These are phyloP conservation scores for Plasmodium gaboni DNA, from an alignment of 169 alveolate species.

Conservation along the genomic window DNA sequence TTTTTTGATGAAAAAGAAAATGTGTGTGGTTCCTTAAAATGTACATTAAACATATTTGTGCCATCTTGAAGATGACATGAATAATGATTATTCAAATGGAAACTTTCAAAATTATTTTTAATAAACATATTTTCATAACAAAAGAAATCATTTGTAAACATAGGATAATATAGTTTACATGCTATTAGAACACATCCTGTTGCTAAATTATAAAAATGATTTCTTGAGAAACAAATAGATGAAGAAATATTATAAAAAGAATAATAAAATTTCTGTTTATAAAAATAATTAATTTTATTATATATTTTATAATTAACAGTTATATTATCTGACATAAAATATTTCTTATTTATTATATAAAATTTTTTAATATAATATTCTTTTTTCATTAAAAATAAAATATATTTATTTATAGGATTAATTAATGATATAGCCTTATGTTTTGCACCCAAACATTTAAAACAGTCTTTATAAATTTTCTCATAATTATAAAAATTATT, in stretches of 20 bases:
- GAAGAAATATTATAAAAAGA: constrained; percentile 17
- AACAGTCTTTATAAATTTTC: constrained; percentile 18
- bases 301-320: constrained; percentile 28
- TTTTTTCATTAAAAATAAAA: constrained; percentile 42
- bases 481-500: constrained; percentile 46
- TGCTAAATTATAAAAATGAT: constrained; percentile 17
- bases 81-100: constrained; percentile 43
- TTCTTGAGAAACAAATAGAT: constrained; percentile 1
- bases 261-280: constrained; percentile 54
- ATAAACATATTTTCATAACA: constrained; percentile 23
- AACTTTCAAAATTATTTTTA: constrained; percentile 19
- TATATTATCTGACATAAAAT: neutral
- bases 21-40: neutral
- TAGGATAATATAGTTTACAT: constrained; percentile 59
- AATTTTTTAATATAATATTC: constrained; percentile 56
- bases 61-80: constrained; percentile 41
- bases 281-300: constrained; percentile 64
- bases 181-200: constrained; percentile 56
- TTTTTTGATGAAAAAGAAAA: neutral
- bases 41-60: constrained; percentile 16
- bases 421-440: neutral
- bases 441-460: neutral
- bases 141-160: constrained; percentile 30
- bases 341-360: constrained; percentile 24
- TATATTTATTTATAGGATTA: constrained; percentile 17